Base-by-base conservation (phyloP, 139 green algal species). In the Coelastrella sp. region DNA sequence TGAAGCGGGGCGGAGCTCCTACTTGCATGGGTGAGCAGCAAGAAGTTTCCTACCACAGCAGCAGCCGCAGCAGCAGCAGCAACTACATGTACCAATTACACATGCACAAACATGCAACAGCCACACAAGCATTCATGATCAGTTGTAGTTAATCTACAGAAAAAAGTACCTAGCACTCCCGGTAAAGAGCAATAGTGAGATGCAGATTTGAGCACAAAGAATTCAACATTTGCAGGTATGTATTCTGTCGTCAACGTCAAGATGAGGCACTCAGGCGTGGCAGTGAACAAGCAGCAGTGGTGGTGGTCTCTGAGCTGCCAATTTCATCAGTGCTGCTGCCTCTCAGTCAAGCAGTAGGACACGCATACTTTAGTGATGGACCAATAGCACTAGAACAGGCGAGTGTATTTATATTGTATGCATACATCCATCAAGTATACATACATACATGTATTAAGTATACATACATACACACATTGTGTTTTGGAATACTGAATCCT, bases 171-270 rank as follows among this genome's bases (percentile, higher is more conserved):
- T n/a, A n/a, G n/a, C n/a, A n/a, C n/a, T n/a, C n/a, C n/a, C n/a
- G n/a, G n/a, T n/a, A n/a, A n/a, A n/a, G n/a, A n/a, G n/a, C n/a
- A n/a, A n/a, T n/a, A n/a, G n/a, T n/a, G n/a, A n/a, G n/a, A n/a
- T n/a, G n/a, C n/a, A n/a, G n/a, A n/a, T n/a, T n/a, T n/a, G n/a
- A n/a, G n/a, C n/a, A n/a, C n/a, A n/a, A n/a, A n/a, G n/a, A n/a
- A n/a, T n/a, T 57, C 45, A 75, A 32, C 66, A 51, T 6, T 7
- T 40, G 62, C 87, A 92, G 94, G 9, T 98, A 95, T 81, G 96
- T 97, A 4, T 98, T 98, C 84, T 99, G 97, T 88, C 89, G 96
- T 51, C 96, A 99, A 84, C 92, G 96, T 2, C 93, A 98, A 72
- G 96, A 98, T 86, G 90, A 95, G 34, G 83, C 91, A 4, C 81